Evolutionary conservation across 169 alveolate species (phyloP).

Genomic region (Besnoitia besnoiti): DNA sequence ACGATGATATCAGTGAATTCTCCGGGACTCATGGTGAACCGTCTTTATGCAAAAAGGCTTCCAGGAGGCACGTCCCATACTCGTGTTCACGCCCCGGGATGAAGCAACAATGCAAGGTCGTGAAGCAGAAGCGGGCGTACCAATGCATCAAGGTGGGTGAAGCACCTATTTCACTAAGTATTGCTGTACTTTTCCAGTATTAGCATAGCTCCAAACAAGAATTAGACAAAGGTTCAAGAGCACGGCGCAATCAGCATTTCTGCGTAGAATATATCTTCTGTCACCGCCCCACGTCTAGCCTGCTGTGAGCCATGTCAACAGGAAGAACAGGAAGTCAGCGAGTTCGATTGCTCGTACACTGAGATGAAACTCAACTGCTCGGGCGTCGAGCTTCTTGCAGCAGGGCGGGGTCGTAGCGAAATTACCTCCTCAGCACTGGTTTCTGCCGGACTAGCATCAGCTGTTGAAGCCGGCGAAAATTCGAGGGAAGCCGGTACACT

Average conservation of each 20-base stretch:
- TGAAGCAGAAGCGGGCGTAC: neutral
- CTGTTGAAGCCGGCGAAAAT: neutral
- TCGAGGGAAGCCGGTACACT: neutral
- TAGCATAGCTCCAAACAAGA: no score
- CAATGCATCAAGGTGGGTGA: conserved; percentile 7
- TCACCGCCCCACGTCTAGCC: neutral
- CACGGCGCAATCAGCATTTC: no score
- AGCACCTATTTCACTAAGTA: no score
- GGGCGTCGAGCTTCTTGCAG: neutral
- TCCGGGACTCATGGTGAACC: neutral
- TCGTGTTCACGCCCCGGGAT: neutral
- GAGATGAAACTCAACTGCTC: neutral
- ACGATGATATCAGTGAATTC: neutral
- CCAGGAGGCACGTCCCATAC: neutral
- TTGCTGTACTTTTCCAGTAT: no score
- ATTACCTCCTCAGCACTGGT: no score
- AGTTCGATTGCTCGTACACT: conserved; percentile 17
- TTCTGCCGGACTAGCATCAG: no score
- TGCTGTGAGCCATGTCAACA: neutral
- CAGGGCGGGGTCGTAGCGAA: neutral
- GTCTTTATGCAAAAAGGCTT: neutral
- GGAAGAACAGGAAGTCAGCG: neutral
- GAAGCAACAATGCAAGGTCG: neutral
- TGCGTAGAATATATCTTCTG: no score
- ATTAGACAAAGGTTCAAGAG: no score